Conservation (phyloP, 768 basidiomycete species). For the Psilocybe cubensis region DNA sequence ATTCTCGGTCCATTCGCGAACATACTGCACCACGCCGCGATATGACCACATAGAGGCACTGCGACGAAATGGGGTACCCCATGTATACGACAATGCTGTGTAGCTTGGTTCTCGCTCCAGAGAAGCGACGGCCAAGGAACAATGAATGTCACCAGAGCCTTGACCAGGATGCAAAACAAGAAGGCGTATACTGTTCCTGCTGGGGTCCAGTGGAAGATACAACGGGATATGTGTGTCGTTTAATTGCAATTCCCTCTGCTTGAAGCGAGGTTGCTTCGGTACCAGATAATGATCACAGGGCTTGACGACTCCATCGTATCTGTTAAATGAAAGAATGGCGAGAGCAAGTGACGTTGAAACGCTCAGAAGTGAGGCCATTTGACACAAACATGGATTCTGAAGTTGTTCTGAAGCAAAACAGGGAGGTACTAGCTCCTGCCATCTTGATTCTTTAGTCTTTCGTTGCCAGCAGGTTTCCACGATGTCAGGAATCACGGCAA, state of each 20-base stretch:
- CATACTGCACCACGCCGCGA: neutral
- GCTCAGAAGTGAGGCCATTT: neutral
- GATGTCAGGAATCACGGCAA: too few species aligned
- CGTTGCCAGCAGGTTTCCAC: too few species aligned
- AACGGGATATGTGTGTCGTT: neutral
- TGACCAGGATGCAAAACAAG: neutral
- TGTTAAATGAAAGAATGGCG: neutral
- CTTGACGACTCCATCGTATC: neutral
- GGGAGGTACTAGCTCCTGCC: too few species aligned
- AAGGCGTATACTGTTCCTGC: neutral
- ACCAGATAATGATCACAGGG: neutral
- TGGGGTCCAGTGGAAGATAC: neutral
- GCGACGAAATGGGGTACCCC: conserved; percentile 4
- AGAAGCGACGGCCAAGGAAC: neutral
- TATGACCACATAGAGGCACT: neutral
- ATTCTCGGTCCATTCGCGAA: neutral
- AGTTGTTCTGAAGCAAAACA: too few species aligned
- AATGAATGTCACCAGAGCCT: neutral
- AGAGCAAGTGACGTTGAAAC: neutral
- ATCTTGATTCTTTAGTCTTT: too few species aligned
- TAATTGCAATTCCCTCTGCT: neutral
- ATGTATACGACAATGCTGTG: conserved; percentile 6
- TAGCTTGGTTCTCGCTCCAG: neutral
- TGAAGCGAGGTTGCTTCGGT: neutral
- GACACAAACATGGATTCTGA: neutral